Base-by-base conservation (phyloP, 768 basidiomycete genomes). In the Pisolithus orientalis region DNA sequence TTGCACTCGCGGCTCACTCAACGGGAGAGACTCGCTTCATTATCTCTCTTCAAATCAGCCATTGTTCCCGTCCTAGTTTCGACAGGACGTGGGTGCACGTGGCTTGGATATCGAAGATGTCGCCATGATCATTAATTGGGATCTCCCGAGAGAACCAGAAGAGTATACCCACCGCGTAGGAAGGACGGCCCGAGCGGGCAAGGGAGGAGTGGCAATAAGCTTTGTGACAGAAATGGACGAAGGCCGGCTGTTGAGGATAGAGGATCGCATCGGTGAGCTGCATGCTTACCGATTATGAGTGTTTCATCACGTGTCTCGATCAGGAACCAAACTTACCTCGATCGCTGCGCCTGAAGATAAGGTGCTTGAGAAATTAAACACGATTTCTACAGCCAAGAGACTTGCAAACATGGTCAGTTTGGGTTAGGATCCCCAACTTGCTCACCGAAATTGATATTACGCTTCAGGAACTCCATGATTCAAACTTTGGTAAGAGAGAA, bases 81-180 rank as follows among this genome's bases (percentile, higher is more conserved):
- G 29, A 98, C 95, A 7, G 95, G 95, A 97, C 65, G 95, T 99
- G 31, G 96, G 92, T 14, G 87, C 90, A 17, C 84, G 96, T 62
- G 96, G 96, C 29, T 71, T 99, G 53, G 96, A 98, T 70, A 95
- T 98, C 51, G 92, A 92, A 55, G 91, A 94, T 59, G 94, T 99
- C 10, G 93, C 90, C 10, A 83, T 97, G 75, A 92, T 99, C 17
- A 77, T 99, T 52, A 98, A 99, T 58, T 99, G 94, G 94, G 95
- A 99, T 67, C 73, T 97, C 56, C 96, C 96, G 13, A 75, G 78
- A 11, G 84, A 86, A 63, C 78, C 91, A 5, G 95, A 95, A 67
- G 94, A 95, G 65, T 99, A 99, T 64, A 89, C 92, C 1, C 96
- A 99, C 72, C 81, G 96, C 21, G 96, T 99, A 1, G 94, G 94